Conservation (phyloP, 2,329 filamentous ascomycete species). For the Pseudonectria buxi region DNA sequence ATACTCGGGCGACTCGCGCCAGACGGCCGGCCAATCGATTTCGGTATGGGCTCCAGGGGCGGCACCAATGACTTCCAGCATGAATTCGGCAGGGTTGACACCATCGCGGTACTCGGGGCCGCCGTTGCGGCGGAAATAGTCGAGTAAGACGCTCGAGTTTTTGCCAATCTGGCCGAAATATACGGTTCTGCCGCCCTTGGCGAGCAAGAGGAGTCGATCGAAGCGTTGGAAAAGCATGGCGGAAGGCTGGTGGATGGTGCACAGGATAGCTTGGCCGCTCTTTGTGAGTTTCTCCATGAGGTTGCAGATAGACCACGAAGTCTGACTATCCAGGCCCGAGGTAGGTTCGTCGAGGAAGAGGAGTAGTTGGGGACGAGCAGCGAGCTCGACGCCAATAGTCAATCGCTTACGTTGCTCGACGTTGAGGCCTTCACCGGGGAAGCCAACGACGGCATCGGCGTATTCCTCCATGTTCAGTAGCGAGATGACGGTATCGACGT, state of each 20-base stretch:
- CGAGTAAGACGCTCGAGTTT: slow-evolving; percentile 26
- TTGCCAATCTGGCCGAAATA: slow-evolving; percentile 52
- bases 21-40: slow-evolving; percentile 39
- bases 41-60: slow-evolving; percentile 41
- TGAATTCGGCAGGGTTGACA: slow-evolving; percentile 60
- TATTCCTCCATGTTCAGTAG: slow-evolving; percentile 50
- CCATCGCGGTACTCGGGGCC: slow-evolving; percentile 42
- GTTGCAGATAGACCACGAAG: slow-evolving; percentile 64
- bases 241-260: slow-evolving; percentile 47
- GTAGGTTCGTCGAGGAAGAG: slow-evolving; percentile 51
- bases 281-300: slow-evolving; percentile 59
- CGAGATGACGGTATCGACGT: slow-evolving; percentile 48
- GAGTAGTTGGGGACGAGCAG: slow-evolving; percentile 38
- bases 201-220: slow-evolving; percentile 45
- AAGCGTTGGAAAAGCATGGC: slow-evolving; percentile 35
- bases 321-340: slow-evolving; percentile 51
- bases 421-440: slow-evolving; percentile 39
- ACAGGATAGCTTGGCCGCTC: slow-evolving; percentile 42
- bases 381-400: slow-evolving; percentile 44
- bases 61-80: slow-evolving; percentile 37
- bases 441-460: slow-evolving; percentile 44
- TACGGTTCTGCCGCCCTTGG: slow-evolving; percentile 46
- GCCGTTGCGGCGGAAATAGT: slow-evolving; percentile 55
- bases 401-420: slow-evolving; percentile 46
- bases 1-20: slow-evolving; percentile 35